These are phyloP conservation scores for Artemisia annua DNA, from an alignment of 129 eudicot species.

Conservation along the genomic window DNA sequence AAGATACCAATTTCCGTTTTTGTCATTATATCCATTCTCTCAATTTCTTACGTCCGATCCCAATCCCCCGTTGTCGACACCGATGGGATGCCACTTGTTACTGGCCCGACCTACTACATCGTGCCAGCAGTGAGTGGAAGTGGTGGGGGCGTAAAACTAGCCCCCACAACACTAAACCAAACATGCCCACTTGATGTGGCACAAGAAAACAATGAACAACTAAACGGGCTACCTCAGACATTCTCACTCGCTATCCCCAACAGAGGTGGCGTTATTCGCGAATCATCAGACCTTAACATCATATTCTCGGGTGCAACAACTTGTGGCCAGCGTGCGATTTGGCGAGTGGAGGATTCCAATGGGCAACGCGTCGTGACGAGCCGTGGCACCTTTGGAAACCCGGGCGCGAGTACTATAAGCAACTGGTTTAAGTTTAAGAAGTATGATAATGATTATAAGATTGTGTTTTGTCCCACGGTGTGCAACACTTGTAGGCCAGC, in stretches of 20 bases:
- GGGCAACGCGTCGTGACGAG: constrained; percentile 32
- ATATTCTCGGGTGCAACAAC: constrained; percentile 26
- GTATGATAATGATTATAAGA: background rate
- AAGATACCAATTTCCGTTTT: constrained; percentile 17
- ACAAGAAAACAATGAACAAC: constrained; percentile 25
- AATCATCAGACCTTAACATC: constrained; percentile 50
- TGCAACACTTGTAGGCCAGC: no score
- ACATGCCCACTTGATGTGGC: constrained; percentile 32
- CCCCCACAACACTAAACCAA: constrained; percentile 23
- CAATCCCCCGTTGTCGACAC: constrained; percentile 28
- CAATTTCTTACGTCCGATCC: constrained; percentile 24
- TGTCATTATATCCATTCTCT: constrained; percentile 27
- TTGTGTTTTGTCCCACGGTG: no score
- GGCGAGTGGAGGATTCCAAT: constrained; percentile 35
- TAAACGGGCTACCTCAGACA: constrained; percentile 25
- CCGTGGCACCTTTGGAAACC: constrained; percentile 30
- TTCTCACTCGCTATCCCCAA: no score
- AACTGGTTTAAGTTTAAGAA: constrained; percentile 25
- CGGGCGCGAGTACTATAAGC: constrained; percentile 7
- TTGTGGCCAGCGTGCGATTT: constrained; percentile 34
- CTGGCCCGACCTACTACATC: constrained; percentile 21
- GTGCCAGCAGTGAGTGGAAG: constrained; percentile 18
- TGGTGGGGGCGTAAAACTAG: constrained; percentile 21
- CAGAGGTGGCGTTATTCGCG: constrained; percentile 41
- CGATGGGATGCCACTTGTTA: constrained; percentile 10